Evolutionary conservation across 352 stramenopile genomes (phyloP), one percentile per base, ranked within the genome.

Genomic region (Globisporangium polare): DNA sequence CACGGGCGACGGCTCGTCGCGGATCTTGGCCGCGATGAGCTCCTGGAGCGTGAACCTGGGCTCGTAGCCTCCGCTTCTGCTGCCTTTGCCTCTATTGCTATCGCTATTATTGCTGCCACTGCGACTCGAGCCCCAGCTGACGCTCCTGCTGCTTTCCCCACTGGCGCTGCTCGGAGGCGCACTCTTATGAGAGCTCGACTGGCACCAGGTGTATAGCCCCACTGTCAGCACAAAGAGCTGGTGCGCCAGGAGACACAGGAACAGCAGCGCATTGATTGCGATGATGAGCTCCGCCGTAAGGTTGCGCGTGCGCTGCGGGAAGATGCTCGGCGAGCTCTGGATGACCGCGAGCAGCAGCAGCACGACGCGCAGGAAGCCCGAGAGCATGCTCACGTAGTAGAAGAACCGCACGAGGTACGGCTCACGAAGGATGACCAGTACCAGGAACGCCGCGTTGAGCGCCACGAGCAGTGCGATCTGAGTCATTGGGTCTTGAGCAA

Each of bases 291-390:
- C 67, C 2, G 60, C 64, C 3, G 76, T 71, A 39, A 78, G 67
- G 57, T 84, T 68, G 18, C 77, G 74, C 5, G 74, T 61, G 22
- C 67, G 68, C 55, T 87, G 77, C 5, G 69, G 65, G 6, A 83
- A 71, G 10, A 74, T 53, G 43, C 76, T 52, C 3, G 66, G 60
- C 15, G 69, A 69, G 22, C 65, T 63, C 51, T 78, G 65, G 29
- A 85, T 63, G 5, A 81, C 61, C 24, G 71, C 63, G n/a, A 87
- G 64, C 24, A 84, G 46, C 41, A 87, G 55, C 27, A 79, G 66
- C 33, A 78, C 65, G 49, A 87, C 61, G 0, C 75, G 77, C 15
- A 85, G 50, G 42, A 75, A 84, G 8, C 73, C 74, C 0, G 71
- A 69, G 5, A 77, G 22, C 39, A 85, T 51, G 3, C 61, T 58